Evolutionary conservation across 331 rosid genomes (phyloP).

Genomic region (Acacia concinna): DNA sequence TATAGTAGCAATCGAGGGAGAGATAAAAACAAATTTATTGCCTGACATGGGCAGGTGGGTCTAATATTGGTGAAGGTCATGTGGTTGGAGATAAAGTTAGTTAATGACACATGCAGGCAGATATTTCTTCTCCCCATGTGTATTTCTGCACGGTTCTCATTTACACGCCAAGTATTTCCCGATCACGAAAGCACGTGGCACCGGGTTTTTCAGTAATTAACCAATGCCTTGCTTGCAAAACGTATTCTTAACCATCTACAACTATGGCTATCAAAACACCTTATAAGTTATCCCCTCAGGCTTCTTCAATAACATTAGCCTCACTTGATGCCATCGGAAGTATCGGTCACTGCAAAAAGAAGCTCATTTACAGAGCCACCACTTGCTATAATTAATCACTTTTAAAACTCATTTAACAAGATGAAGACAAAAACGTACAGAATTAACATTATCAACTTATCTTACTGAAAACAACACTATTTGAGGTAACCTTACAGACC

Average conservation of each 20-base stretch:
- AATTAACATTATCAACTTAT: neutral
- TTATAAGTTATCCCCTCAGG: constrained; percentile 1
- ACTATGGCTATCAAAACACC: too few relatives aligned
- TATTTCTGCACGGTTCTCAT: neutral
- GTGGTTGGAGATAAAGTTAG: neutral
- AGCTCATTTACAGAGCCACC: too few relatives aligned
- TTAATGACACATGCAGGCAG: neutral
- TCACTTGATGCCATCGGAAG: too few relatives aligned
- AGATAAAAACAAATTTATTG: neutral
- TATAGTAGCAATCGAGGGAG: neutral
- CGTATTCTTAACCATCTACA: too few relatives aligned
- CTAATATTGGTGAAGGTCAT: neutral
- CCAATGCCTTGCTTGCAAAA: too few relatives aligned
- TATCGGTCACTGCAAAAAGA: too few relatives aligned
- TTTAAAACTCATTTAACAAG: too few relatives aligned
- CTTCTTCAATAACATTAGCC: neutral
- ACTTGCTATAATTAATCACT: too few relatives aligned
- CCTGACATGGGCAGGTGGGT: neutral
- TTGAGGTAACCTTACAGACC: neutral
- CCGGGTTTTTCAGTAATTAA: too few relatives aligned
- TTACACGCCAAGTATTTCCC: neutral
- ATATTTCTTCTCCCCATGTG: neutral
- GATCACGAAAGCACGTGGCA: neutral
- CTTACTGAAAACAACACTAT: neutral
- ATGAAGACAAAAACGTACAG: neutral